These are phyloP conservation scores for Melanogaster broomeanus DNA, from an alignment of 768 basidiomycete genomes.

Conservation along the genomic window DNA sequence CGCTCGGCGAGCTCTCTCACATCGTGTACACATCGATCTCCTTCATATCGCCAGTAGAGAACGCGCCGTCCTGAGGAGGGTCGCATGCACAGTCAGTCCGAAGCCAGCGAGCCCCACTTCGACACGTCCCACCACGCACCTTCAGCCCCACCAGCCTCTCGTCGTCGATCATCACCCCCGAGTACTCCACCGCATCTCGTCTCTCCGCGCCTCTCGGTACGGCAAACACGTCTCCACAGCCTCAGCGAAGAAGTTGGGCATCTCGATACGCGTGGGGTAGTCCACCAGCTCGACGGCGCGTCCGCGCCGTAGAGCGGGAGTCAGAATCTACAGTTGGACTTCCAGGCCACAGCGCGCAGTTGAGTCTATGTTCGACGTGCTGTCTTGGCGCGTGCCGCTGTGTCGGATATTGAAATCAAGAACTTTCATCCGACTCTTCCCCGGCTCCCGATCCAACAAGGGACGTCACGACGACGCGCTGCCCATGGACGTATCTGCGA, in stretches of 20 bases:
- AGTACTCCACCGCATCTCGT: slow-evolving; percentile 30
- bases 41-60: slow-evolving; percentile 32
- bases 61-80: slow-evolving; percentile 22
- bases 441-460: background rate
- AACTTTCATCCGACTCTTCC: slow-evolving; percentile 17
- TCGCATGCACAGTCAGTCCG: background rate
- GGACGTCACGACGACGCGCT: slow-evolving; percentile 35
- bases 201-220: slow-evolving; percentile 29
- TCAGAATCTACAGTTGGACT: background rate
- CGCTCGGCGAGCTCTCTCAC: slow-evolving; percentile 12
- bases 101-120: background rate
- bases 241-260: slow-evolving; percentile 23
- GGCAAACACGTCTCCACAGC: slow-evolving; percentile 31
- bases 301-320: background rate
- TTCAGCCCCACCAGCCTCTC: slow-evolving; percentile 41
- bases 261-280: slow-evolving; percentile 8
- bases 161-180: slow-evolving; percentile 46
- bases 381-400: background rate
- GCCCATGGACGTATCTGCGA: slow-evolving; percentile 44
- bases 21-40: slow-evolving; percentile 37
- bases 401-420: slow-evolving; percentile 34
- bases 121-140: slow-evolving; percentile 26
- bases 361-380: background rate
- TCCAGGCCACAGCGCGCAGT: background rate
- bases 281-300: slow-evolving; percentile 3